These are phyloP conservation scores for Dunaliella primolecta DNA, from an alignment of 139 green algal species.

Conservation along the genomic window DNA sequence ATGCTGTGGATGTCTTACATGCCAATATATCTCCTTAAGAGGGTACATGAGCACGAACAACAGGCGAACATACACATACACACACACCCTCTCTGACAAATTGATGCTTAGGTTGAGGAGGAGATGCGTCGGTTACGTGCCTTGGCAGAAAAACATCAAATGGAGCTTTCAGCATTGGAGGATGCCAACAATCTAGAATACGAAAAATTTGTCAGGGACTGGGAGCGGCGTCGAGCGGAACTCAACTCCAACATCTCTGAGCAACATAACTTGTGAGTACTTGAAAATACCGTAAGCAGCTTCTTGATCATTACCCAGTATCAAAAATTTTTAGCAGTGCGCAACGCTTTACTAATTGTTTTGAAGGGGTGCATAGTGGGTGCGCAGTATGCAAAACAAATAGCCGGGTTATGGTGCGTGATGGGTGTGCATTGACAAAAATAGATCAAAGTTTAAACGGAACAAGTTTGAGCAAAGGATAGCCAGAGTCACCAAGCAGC, in stretches of 20 bases:
- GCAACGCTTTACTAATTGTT: too few species aligned
- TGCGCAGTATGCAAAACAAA: too few species aligned
- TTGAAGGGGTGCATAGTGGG: too few species aligned
- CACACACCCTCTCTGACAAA: background rate
- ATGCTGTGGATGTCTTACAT: background rate
- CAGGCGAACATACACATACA: background rate
- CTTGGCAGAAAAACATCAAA: background rate
- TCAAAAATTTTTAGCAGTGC: too few species aligned
- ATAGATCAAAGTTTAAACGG: too few species aligned
- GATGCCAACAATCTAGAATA: background rate
- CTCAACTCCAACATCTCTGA: background rate
- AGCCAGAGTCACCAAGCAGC: too few species aligned
- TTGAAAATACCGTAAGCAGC: too few species aligned
- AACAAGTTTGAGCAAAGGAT: too few species aligned
- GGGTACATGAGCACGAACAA: background rate
- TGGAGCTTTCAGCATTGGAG: background rate
- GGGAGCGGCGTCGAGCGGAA: background rate
- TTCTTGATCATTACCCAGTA: too few species aligned
- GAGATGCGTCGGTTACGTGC: background rate
- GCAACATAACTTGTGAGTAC: background rate
- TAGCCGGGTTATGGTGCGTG: too few species aligned
- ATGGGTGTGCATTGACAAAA: too few species aligned
- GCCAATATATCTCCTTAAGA: background rate
- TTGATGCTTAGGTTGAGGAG: background rate
- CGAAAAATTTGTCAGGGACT: background rate